Base-by-base conservation (phyloP, 2,329 filamentous ascomycete species). In the Parafenestella ontariensis region DNA sequence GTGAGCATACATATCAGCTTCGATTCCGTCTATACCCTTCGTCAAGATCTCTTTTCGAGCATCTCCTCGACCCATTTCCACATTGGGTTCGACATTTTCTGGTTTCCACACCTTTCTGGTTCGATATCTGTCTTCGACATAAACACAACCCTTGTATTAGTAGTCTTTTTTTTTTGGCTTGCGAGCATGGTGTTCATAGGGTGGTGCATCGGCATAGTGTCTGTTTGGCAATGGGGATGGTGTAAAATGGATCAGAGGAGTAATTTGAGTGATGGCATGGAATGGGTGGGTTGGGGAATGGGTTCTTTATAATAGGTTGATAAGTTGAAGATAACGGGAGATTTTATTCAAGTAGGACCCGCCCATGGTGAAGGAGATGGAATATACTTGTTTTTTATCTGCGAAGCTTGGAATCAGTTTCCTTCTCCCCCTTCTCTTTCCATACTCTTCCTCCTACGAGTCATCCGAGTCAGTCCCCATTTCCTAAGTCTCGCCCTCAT, bases 181-280 rank as follows among this genome's bases (percentile, higher is more conserved):
- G 44, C 42, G 51, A 59, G 54, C 57, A 59, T 54, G 57, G 57
- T 54, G 57, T 59, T 59, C 36, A 47, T 41, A 33, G 49, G 53
- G 39, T 46, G 45, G 24, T 44, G 24, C 24, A 26, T 26, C 9
- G 24, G 9, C 23, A 51, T 44, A 44, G 24, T 20, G 11, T 17
- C 52, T 21, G 39, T 34, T 21, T 43, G 48, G 34, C 40, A n/a
- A n/a, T n/a, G 24, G 33, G 45, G 21, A 23, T 21, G 49, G 26
- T 46, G 45, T 20, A 46, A 26, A 33, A 31, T 11, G 42, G 8
- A 31, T 31, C 21, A 50, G 11, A 23, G 39, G 47, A 11, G 36
- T 20, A 15, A 21, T 40, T 28, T 8, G 28, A 28, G 13, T 26
- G 20, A 42, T 40, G 21, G 18, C 3, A 10, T 24, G 36, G 13